These are phyloP conservation scores for Rhodotorula glutinis DNA, from an alignment of 1,284 basidiomycete genomes.

Conservation along the genomic window DNA sequence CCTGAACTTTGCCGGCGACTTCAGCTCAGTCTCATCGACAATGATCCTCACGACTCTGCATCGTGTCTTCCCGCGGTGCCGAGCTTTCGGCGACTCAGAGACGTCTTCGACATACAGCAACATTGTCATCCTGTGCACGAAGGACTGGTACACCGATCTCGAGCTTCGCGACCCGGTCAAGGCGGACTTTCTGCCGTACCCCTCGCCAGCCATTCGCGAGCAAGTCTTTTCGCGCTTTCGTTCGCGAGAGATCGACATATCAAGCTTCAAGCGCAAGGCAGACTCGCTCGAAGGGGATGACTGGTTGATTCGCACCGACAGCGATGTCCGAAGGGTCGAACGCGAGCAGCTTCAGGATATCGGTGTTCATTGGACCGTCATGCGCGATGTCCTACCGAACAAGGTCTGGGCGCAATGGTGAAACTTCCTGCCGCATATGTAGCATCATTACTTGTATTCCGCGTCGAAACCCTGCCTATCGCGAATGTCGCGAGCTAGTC, in stretches of 20 bases:
- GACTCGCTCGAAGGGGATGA: conserved; percentile 2
- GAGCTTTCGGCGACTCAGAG: conserved; percentile 69
- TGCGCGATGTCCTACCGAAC: conserved; percentile 31
- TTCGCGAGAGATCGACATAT: conserved; percentile 29
- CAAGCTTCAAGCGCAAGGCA: background rate
- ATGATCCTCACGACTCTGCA: conserved; percentile 67
- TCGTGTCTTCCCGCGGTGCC: conserved; percentile 66
- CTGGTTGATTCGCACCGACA: conserved; percentile 8
- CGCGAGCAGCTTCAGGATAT: conserved; percentile 14
- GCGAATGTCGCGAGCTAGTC: no score
- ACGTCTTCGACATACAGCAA: conserved; percentile 15
- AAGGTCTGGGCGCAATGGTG: conserved; percentile 39
- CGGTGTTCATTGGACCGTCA: conserved; percentile 37
- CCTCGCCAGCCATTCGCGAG: conserved; percentile 14
- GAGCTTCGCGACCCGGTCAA: conserved; percentile 8
- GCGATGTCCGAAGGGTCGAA: conserved; percentile 10
- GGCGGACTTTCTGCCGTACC: conserved; percentile 18
- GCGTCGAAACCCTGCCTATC: no score
- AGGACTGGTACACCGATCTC: conserved; percentile 7
- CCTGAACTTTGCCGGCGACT: conserved; percentile 70
- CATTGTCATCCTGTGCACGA: conserved; percentile 36
- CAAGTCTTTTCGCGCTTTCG: conserved; percentile 24
- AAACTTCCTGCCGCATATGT: background rate
- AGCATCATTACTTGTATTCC: background rate
- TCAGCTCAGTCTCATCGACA: conserved; percentile 62